phyloP scores from a whole-genome alignment of 768 basidiomycete genomes.

The Hydnomerulius pinastri region DNA sequence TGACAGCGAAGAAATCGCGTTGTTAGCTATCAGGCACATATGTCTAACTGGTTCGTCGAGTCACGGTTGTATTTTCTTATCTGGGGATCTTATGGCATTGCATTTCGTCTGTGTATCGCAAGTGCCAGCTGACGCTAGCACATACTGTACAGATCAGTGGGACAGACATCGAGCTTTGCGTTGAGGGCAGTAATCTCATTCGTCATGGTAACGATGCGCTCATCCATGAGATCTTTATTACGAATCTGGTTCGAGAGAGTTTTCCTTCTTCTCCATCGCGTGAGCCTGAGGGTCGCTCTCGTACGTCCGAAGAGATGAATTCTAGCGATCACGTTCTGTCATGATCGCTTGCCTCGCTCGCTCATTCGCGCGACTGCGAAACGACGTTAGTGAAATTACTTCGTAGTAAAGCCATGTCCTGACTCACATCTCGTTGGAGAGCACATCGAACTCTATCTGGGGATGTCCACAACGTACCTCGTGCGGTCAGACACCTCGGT shows the following conservation, averaged over 20 bases:
- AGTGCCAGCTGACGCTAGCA: too few species aligned
- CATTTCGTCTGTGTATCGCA: too few species aligned
- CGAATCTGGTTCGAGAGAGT: slow-evolving; percentile 58
- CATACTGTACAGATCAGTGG: too few species aligned
- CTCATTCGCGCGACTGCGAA: slow-evolving; percentile 62
- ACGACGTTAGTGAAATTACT: not conserved
- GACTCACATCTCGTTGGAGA: slow-evolving; percentile 69
- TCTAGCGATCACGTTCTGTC: slow-evolving; percentile 64
- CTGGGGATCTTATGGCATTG: too few species aligned
- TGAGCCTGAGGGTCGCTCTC: slow-evolving; percentile 70
- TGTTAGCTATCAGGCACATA: too few species aligned
- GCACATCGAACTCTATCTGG: slow-evolving; percentile 68
- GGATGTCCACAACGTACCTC: slow-evolving; percentile 61
- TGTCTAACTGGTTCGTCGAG: too few species aligned
- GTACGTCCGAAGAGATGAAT: slow-evolving; percentile 47
- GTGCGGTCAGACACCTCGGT: slow-evolving; percentile 15
- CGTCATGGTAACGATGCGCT: slow-evolving; percentile 57
- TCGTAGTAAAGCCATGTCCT: not conserved
- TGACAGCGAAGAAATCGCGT: too few species aligned
- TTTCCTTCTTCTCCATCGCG: slow-evolving; percentile 60
- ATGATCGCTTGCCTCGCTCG: slow-evolving; percentile 58
- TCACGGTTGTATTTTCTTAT: too few species aligned
- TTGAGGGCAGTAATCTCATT: slow-evolving; percentile 51
- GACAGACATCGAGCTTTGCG: too few species aligned
- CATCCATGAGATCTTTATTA: slow-evolving; percentile 58